phyloP scores from a whole-genome alignment of 208 protist species.

The Spongospora subterranea region DNA sequence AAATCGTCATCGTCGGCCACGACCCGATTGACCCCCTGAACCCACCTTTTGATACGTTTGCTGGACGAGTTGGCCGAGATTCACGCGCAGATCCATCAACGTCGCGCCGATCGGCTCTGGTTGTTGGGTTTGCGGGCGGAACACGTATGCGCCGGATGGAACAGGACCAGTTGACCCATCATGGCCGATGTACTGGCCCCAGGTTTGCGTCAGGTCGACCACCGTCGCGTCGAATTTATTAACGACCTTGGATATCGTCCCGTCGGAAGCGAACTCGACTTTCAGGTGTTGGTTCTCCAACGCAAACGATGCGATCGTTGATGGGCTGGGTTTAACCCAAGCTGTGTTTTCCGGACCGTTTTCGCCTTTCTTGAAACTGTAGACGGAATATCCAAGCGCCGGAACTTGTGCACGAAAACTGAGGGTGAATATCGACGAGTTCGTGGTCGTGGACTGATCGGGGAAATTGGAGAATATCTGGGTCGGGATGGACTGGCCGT shows the following conservation, averaged over 20 bases:
- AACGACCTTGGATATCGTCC: neutral
- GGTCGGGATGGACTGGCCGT: neutral
- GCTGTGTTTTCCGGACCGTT: neutral
- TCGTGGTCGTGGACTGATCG: neutral
- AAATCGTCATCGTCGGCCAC: neutral
- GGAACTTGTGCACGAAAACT: neutral
- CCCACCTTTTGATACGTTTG: neutral
- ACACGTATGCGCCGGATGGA: conserved; percentile 42
- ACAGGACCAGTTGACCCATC: neutral
- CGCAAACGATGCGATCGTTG: neutral
- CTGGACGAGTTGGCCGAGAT: neutral
- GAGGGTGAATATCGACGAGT: neutral
- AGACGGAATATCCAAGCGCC: conserved; percentile 10
- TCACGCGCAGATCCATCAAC: neutral
- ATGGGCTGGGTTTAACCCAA: neutral
- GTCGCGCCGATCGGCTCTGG: neutral
- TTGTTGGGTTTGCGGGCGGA: conserved; percentile 37
- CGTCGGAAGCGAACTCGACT: neutral
- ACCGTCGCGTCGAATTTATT: conserved; percentile 3
- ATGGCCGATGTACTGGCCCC: neutral
- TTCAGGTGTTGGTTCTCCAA: neutral
- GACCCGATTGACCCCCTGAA: neutral
- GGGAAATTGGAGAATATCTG: conserved; percentile 36
- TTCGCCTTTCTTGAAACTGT: neutral
- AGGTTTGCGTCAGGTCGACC: neutral